Evolutionary conservation across 179 eudicot genomes (phyloP).

Genomic region (Carnegiea gigantea): DNA sequence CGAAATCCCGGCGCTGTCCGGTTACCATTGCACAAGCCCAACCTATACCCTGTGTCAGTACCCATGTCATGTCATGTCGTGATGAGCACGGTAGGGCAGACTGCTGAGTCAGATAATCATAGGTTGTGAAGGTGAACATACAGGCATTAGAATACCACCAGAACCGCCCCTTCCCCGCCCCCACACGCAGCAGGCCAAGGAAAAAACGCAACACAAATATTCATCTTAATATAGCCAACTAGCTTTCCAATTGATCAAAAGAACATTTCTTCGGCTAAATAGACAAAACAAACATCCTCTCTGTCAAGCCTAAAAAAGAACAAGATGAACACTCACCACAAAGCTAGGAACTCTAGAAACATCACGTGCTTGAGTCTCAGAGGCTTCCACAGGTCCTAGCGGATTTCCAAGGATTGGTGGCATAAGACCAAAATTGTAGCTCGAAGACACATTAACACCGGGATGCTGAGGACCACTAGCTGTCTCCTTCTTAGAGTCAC

Average conservation of each 20-base stretch:
- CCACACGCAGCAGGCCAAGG: not conserved
- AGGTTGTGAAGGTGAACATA: no score
- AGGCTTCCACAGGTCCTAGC: conserved; percentile 53
- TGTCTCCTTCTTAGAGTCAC: conserved; percentile 50
- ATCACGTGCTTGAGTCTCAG: conserved; percentile 62
- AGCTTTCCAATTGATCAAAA: not conserved
- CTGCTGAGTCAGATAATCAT: no score
- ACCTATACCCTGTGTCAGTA: no score
- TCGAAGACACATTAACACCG: conserved; percentile 39
- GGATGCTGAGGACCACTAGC: conserved; percentile 47
- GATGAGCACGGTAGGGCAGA: no score
- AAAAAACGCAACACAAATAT: no score
- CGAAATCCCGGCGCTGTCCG: no score
- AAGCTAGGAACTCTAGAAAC: conserved; percentile 57
- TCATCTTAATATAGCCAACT: not conserved
- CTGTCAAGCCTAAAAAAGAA: not conserved
- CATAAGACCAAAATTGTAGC: conserved; percentile 55
- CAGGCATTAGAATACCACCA: not conserved
- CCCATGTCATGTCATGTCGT: no score
- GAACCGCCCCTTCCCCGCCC: not conserved
- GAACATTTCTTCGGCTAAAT: not conserved
- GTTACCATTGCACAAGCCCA: no score
- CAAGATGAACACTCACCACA: conserved; percentile 52
- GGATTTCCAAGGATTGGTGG: conserved; percentile 58
- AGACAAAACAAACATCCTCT: no score